Conservation (phyloP, 192 early-diverging fungal genomes). For the Phycomyces nitens region DNA sequence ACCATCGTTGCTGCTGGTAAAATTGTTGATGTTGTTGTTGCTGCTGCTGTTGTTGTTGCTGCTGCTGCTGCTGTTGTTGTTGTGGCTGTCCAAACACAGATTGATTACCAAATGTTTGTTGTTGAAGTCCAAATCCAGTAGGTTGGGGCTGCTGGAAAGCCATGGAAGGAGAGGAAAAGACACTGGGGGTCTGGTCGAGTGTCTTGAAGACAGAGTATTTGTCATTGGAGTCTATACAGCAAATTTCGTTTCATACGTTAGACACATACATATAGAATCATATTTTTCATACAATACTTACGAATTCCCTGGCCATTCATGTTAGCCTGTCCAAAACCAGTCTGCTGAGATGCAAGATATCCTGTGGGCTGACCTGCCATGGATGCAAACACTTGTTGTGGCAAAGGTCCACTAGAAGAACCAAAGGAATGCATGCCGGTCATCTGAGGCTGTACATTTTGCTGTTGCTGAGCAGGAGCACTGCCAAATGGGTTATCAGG, state of each 20-base stretch:
- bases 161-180: constrained; percentile 11
- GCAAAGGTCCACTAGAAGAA: not conserved
- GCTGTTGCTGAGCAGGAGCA: not conserved
- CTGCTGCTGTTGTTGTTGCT: not conserved
- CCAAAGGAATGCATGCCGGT: not conserved
- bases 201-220: constrained; percentile 33
- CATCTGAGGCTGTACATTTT: not conserved
- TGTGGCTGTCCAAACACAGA: not conserved
- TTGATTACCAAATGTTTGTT: constrained; percentile 6
- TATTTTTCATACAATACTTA: no score
- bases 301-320: not conserved
- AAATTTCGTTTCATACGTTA: no score
- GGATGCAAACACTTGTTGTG: constrained; percentile 13
- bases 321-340: constrained; percentile 7
- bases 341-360: not conserved
- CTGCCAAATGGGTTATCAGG: constrained; percentile 36
- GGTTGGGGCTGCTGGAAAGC: not conserved
- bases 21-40: not conserved
- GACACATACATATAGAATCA: no score
- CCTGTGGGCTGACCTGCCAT: constrained; percentile 13
- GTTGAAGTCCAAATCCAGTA: constrained; percentile 9
- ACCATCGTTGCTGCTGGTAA: constrained; percentile 2
- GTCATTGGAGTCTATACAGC: constrained; percentile 14
- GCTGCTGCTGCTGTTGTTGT: not conserved
- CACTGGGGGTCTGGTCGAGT: constrained; percentile 23